A percentile compares a stretch with the other conserved stretches of the same genome.
These are phyloP conservation scores for Trifolium pratense DNA, from an alignment of 306 rosid species.

Conservation along the genomic window DNA sequence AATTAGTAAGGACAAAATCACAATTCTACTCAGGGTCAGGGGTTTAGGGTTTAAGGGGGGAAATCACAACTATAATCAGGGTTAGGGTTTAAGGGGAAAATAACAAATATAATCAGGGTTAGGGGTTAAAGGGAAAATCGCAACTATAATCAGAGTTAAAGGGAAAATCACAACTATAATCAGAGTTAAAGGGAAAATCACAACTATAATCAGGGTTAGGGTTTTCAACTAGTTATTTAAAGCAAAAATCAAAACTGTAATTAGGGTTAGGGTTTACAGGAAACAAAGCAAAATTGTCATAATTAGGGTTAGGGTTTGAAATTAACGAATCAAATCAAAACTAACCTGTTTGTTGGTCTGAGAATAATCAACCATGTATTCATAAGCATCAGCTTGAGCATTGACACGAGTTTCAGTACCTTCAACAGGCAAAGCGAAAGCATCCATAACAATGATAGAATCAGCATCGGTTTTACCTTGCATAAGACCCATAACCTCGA, in stretches of 20 bases:
- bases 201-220: not conserved
- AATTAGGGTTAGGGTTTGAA: conserved; percentile 38
- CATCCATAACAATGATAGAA: conserved; percentile 92
- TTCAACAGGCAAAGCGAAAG: conserved; percentile 92
- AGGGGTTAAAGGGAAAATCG: not conserved
- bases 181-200: not conserved
- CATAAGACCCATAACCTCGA: conserved; percentile 99
- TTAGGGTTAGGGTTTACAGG: not conserved
- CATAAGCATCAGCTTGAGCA: conserved; percentile 99
- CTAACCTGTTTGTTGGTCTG: conserved; percentile 91
- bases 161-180: no score
- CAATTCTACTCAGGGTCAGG: not conserved
- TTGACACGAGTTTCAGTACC: conserved; percentile 99
- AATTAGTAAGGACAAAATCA: not conserved
- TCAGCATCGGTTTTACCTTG: conserved; percentile 95
- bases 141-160: not conserved
- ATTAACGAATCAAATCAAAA: not conserved
- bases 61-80: not conserved
- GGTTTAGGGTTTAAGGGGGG: not conserved
- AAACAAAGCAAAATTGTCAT: not conserved
- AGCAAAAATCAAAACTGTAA: not conserved
- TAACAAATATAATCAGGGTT: not conserved
- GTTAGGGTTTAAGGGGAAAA: not conserved
- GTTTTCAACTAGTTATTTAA: not conserved
- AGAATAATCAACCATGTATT: conserved; percentile 94